Evolutionary conservation across 1,284 basidiomycete genomes (phyloP), one percentile per base, ranked within the genome.

Genomic region (Wallemia mellicola): DNA sequence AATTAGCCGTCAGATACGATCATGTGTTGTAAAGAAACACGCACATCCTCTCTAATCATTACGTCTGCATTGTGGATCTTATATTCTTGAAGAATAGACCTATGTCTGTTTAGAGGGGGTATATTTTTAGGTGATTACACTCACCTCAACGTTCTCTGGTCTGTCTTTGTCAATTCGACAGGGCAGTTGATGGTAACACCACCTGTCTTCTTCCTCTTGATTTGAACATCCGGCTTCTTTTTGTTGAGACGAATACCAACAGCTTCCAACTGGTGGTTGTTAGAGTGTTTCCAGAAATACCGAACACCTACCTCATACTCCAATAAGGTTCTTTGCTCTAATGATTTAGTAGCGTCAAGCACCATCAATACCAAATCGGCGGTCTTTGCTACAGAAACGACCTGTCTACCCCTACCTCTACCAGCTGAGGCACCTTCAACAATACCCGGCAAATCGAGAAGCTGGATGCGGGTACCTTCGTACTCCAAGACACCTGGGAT

Each of bases 211-310:
- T 83, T 86, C 65, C 79, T 80, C 73, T 75, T 76, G 64, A 77
- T 72, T 1, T 75, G 71, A 1, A 77, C 69, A 67, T 96, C 91
- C 0, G 92, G 91, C 66, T 79, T 83, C 60, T 72, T 74, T 66
- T 85, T 85, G 71, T 98, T 98, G 63, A 98, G 71, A 59, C 92
- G 78, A 64, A 98, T 95, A 7, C 94, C 92, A 33, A 98, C 91
- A 1, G 91, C 86, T 61, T 28, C 55, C 9, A 57, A n/a, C 55
- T 57, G 27, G 15, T 7, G 3, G 25, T 24, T 9, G 55, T 14
- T 28, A 17, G 58, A 28, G 30, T 28, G 15, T 24, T 11, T n/a
- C 9, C 14, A 22, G 25, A 30, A 58, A 58, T n/a, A n/a, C 25
- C 24, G 15, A 14, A 11, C 15, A 66, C 96, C 92, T 28, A 98